Conservation (phyloP, 768 basidiomycete species). For the Gelatoporia subvermispora region DNA sequence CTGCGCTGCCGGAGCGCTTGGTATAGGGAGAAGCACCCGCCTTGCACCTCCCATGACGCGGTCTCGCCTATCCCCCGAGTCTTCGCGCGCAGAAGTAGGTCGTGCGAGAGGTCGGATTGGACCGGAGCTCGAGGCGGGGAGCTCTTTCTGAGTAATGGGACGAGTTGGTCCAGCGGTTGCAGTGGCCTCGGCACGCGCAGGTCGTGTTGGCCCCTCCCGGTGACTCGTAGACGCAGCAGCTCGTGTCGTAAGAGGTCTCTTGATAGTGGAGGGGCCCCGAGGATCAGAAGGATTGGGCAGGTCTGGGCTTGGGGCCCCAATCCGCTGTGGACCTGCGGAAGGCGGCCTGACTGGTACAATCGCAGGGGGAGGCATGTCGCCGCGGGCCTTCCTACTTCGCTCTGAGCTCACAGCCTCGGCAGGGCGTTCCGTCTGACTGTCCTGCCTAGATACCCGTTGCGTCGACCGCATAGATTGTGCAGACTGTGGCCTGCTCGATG, state of each 20-base stretch:
- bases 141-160: not conserved
- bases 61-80: constrained; percentile 4
- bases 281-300: not conserved
- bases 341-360: constrained; percentile 11
- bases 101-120: constrained; percentile 2
- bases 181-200: not conserved
- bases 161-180: not conserved
- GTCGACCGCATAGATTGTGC: constrained; percentile 18
- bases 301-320: not conserved
- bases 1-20: no score
- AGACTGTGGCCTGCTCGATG: constrained; percentile 21
- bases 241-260: not conserved
- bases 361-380: constrained; percentile 17
- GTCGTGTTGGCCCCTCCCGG: not conserved
- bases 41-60: constrained; percentile 19
- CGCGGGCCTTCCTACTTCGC: constrained; percentile 1
- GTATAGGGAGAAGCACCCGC: constrained; percentile 10
- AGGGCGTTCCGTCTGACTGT: no score
- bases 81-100: not conserved
- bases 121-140: not conserved
- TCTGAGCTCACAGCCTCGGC: no score
- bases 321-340: constrained; percentile 5
- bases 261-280: constrained; percentile 4
- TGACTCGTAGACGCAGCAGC: no score
- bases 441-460: no score